These are phyloP conservation scores for Thielaviopsis euricoi DNA, from an alignment of 2,329 filamentous ascomycete genomes.

Conservation along the genomic window DNA sequence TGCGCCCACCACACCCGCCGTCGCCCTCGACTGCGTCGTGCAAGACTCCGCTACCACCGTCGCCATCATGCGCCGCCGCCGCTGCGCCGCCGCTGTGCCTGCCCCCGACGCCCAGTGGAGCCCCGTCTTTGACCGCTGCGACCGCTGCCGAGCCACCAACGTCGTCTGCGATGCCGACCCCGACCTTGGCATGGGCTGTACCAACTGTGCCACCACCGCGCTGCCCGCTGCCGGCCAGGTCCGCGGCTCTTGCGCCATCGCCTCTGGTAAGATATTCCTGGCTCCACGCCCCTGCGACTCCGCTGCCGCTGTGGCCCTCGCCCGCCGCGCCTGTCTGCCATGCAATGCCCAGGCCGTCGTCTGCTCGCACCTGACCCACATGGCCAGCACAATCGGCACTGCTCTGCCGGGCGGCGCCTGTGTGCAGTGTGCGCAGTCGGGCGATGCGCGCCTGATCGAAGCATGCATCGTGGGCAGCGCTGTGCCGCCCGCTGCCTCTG, in stretches of 20 bases:
- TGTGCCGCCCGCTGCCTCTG: too few species aligned
- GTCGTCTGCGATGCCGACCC: constrained; percentile 4
- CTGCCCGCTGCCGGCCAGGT: neutral
- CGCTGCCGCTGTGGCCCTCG: neutral
- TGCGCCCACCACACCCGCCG: too few species aligned
- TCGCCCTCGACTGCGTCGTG: neutral
- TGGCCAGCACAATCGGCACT: neutral
- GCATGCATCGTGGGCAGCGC: neutral
- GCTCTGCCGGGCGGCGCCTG: neutral
- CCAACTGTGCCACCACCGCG: neutral
- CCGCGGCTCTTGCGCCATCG: neutral
- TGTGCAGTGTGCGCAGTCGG: neutral
- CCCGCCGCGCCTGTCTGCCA: neutral
- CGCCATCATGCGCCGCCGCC: neutral
- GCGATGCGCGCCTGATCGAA: neutral
- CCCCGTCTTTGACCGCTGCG: neutral
- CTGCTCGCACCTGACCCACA: neutral
- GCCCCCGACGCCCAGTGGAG: neutral
- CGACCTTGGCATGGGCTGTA: neutral
- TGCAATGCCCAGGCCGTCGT: neutral
- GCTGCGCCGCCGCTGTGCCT: neutral
- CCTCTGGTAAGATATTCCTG: neutral
- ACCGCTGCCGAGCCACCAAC: neutral
- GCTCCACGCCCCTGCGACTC: too few species aligned
- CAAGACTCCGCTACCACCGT: neutral